Base-by-base conservation (phyloP, 257 asterid species). In the Solanum corneliomulleri region DNA sequence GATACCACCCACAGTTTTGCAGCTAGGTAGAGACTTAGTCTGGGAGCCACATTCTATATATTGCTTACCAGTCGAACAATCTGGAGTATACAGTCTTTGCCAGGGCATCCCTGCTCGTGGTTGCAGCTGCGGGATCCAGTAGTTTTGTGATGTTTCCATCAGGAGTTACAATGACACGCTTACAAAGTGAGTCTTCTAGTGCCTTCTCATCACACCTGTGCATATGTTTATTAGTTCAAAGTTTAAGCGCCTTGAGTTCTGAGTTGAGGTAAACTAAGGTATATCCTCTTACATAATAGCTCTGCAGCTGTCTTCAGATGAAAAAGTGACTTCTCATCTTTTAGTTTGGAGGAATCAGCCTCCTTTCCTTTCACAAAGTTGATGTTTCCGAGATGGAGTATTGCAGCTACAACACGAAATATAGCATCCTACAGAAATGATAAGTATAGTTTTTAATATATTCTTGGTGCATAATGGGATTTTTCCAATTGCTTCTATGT, bases 41-140 rank as follows among this genome's bases (percentile, higher is more conserved):
- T 45, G 66, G 84, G 87, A 35, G n/a, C 25, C 45, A 68, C 81
- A 84, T 64, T 60, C 42, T 66, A 84, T 37, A 66, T 68, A 86
- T 62, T 72, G 88, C 90, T 86, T 86, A 96, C 99, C 99, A 96
- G 89, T 96, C 98, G 86, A 96, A 96, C 87, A 96, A 92, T 93
- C 99, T 96, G 85, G 99, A 97, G 89, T 97, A 97, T 41, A 95
- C 87, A 23, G 98, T 95, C 89, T 97, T 97, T 84, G 99, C 99
- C 87, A 97, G 93, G 64, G 95, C 99, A 87, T 97, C 99, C 82
- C 99, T 91, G 91, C 98, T 97, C 58, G 98, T 92, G 86, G 90
- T 88, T n/a, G 99, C 98, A 86, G 98, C 98, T 69, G 95, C 95
- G 69, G 98, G 98, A 92, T 97, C 99, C 21, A 95, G 93, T 85